Percentiles rank a stretch among this genome's conserved stretches.
Conservation (phyloP, 2,329 filamentous ascomycete genomes). For the Beauveria australis region DNA sequence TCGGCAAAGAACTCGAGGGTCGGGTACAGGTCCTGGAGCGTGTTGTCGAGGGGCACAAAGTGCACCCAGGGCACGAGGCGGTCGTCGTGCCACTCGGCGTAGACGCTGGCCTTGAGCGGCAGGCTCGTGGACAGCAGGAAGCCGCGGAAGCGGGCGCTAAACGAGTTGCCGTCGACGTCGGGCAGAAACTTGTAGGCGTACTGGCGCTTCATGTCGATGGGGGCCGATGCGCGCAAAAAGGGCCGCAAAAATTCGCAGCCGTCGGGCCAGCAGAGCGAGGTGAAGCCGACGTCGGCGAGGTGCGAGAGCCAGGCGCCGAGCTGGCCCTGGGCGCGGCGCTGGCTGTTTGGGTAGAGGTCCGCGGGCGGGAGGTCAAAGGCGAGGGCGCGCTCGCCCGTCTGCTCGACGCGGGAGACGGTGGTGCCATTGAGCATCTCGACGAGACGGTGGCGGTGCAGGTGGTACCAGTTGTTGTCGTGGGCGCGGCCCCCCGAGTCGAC, state of each 20-base stretch:
- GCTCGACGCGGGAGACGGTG: conserved; percentile 40
- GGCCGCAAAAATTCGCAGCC: conserved; percentile 32
- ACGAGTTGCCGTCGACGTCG: conserved; percentile 63
- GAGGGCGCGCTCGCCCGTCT: conserved; percentile 27
- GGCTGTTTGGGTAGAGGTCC: conserved; percentile 36
- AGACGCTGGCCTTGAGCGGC: conserved; percentile 64
- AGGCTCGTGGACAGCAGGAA: conserved; percentile 57
- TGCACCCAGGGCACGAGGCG: conserved; percentile 63
- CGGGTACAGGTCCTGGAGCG: conserved; percentile 57
- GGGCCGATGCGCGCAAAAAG: conserved; percentile 24
- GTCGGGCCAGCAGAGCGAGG: conserved; percentile 28
- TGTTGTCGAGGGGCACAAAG: conserved; percentile 64
- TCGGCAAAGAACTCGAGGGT: conserved; percentile 59
- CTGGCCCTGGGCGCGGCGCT: conserved; percentile 21
- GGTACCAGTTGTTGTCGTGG: conserved; percentile 50
- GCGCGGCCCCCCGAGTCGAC: conserved; percentile 53
- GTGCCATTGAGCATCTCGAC: conserved; percentile 61
- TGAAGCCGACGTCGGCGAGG: conserved; percentile 37
- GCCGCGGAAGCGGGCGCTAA: conserved; percentile 53
- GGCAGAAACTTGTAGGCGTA: conserved; percentile 57
- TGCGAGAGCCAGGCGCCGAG: conserved; percentile 34
- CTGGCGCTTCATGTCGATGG: conserved; percentile 37
- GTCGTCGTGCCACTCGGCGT: conserved; percentile 67
- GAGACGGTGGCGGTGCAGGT: conserved; percentile 65
- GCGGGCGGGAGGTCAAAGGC: conserved; percentile 42